Evolutionary conservation across 345 rosid genomes (phyloP), one percentile per base, ranked within the genome.

Genomic region (Schrenkiella parvula): DNA sequence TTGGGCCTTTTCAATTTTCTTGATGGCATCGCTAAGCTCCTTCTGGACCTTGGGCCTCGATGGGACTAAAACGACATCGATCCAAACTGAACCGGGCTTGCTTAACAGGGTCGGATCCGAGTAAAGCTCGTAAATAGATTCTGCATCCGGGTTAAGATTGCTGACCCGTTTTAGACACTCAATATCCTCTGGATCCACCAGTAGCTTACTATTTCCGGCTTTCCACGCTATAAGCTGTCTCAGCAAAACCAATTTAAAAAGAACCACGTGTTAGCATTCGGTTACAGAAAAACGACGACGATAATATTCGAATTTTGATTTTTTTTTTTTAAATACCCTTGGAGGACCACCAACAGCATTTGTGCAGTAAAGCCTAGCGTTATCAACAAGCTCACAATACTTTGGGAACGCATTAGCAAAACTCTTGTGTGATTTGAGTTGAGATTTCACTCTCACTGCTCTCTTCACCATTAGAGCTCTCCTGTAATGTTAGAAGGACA

Each of bases 381-480:
- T 86, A 61, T 95, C 99, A 11, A 91, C 98, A 41, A 88, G 82
- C 1, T 76, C 68, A 76, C 89, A 86, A 29, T 91, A 95, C 29
- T 71, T 81, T 37, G 81, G 88, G 66, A 95, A 95, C 4, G 96
- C 96, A 73, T 17, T 80, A 8, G 99, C 98, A 54, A 91, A 95
- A 71, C 88, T 87, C 84, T 85, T 86, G 82, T 91, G 99, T 35
- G 98, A 95, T 46, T 74, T 78, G 59, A 95, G 68, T 61, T 95
- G 98, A 10, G 99, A 85, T 37, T 80, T 82, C 73, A 95, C 96
- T 63, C 99, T 82, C 31, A 91, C 97, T 2, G 96, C 98, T 73
- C 99, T 84, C 63, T 84, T 80, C 60, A 83, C 80, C 76, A 80
- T 87, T 64, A 91, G 59, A 38, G 98, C 96, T 81, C 99, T 91